Evolutionary conservation across 257 asterid genomes (phyloP), one percentile per base, ranked within the genome.

Genomic region (Solanum virginianum): DNA sequence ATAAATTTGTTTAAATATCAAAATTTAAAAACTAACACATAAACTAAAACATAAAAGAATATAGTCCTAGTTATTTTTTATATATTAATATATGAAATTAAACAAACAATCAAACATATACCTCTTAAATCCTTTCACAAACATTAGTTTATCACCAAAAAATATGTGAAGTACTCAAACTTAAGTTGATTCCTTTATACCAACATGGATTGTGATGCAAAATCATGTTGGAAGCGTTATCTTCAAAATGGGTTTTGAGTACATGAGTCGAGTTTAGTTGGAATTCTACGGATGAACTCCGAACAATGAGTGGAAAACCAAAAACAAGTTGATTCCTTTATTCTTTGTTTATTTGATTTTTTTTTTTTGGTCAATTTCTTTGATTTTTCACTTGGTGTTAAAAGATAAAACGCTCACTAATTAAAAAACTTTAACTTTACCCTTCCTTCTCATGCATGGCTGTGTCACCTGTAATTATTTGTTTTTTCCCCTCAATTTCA

Each of bases 201-300:
- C 32, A 29, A 29, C 3, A 29, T 29, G 3, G 32, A 29, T 29
- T 29, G 32, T 29, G 32, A 29, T 29, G 3, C 32, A 32, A 32
- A 32, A 32, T 32, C 0, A 0, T 32, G 0, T 32, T 32, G 4
- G 4, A 4, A 32, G 4, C 1, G 4, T 0, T 4, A 32, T 0
- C 3, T 32, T 3, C 4, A 32, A 32, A 32, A 32, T 3, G 0
- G 3, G 3, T 32, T 3, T 0, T 32, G 0, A 32, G 36, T 32
- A 4, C 36, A 32, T 32, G 36, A 32, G 2, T 32, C 0, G 4
- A 32, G 3, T 32, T 32, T 32, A 32, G 1, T 32, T 0, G 0
- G 4, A 32, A 4, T 4, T 32, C 3, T 0, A 32, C 4, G 36
- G 0, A 32, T 0, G 0, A 32, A 32, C 36, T 32, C 3, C 4